Percentiles rank a stretch among this genome's conserved stretches.
These are phyloP conservation scores for Infundibulicybe gibba DNA, from an alignment of 768 basidiomycete species.

Conservation along the genomic window DNA sequence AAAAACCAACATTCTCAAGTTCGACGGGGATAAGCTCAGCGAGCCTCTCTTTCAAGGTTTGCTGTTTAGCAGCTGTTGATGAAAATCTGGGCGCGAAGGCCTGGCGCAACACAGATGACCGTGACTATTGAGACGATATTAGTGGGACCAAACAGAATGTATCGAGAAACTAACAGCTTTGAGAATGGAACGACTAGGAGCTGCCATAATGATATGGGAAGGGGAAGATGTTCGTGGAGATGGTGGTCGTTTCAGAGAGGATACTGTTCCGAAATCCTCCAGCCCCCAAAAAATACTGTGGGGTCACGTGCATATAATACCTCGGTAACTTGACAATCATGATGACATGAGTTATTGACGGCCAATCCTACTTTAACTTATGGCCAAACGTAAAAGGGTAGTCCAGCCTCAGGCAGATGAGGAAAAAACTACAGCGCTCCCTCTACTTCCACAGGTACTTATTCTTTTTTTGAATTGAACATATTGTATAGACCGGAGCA, in stretches of 20 bases:
- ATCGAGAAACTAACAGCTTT: constrained; percentile 29
- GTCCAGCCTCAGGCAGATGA: constrained; percentile 11
- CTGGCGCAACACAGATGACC: constrained; percentile 19
- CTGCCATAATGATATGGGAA: constrained; percentile 33
- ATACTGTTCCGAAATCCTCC: not conserved
- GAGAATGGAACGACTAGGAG: constrained; percentile 31
- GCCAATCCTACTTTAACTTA: constrained; percentile 4
- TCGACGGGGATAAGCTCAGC: constrained; percentile 91
- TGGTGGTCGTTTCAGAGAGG: not conserved
- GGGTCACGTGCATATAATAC: not conserved
- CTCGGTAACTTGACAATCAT: not conserved
- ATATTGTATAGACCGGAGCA: constrained; percentile 20
- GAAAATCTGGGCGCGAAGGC: constrained; percentile 51
- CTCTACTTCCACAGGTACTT: constrained; percentile 48
- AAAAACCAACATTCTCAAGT: constrained; percentile 57
- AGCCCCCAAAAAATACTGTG: not conserved
- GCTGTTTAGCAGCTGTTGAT: constrained; percentile 62
- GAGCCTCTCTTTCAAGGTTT: constrained; percentile 87
- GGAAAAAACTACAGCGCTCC: constrained; percentile 6
- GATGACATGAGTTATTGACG: not conserved
- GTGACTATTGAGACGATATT: no score
- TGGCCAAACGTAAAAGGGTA: constrained; percentile 32
- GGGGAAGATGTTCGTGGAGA: constrained; percentile 8
- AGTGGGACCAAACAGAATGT: not conserved
- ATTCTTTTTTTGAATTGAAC: not conserved